A percentile compares a stretch with the other conserved stretches of the same genome.
Evolutionary conservation across 139 green algal species (phyloP).

Genomic region (Coccomyxa sp.): DNA sequence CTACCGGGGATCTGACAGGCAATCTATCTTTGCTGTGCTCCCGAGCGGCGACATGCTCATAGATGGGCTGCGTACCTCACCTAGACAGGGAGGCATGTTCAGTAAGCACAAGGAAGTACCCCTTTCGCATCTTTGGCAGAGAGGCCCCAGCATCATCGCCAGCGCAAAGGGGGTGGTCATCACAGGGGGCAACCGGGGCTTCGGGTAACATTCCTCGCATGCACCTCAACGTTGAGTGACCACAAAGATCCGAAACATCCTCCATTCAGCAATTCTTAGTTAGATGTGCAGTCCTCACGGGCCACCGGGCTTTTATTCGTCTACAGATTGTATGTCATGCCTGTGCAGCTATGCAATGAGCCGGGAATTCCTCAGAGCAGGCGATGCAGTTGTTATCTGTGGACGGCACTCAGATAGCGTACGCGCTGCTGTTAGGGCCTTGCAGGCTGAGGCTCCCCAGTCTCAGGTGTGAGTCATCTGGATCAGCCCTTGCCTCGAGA

Average conservation of each 20-base stretch:
- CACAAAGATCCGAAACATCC: neutral
- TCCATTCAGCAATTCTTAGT: neutral
- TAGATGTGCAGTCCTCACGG: neutral
- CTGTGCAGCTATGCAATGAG: slow-evolving; percentile 25
- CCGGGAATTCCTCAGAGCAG: slow-evolving; percentile 33
- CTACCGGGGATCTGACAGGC: no score
- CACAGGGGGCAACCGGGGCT: slow-evolving; percentile 36
- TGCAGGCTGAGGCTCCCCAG: slow-evolving; percentile 4
- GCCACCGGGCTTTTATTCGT: neutral
- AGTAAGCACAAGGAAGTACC: no score
- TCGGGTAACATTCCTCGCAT: slow-evolving; percentile 27
- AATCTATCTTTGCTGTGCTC: no score
- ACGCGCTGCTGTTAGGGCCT: slow-evolving; percentile 21
- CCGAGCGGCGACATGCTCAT: no score
- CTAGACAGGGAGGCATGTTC: no score
- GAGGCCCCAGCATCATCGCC: no score
- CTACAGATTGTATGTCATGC: neutral
- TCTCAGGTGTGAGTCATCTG: neutral
- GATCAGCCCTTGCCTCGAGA: neutral
- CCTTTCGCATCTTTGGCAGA: no score
- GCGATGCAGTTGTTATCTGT: slow-evolving; percentile 46
- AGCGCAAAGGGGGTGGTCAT: slow-evolving; percentile 30
- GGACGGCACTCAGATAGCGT: slow-evolving; percentile 33
- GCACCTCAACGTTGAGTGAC: slow-evolving; percentile 10
- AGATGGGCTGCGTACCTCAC: no score